Percentiles rank a stretch among this genome's conserved stretches.
phyloP scores from a whole-genome alignment of 1,284 basidiomycete genomes.

The Agaricales sp. region DNA sequence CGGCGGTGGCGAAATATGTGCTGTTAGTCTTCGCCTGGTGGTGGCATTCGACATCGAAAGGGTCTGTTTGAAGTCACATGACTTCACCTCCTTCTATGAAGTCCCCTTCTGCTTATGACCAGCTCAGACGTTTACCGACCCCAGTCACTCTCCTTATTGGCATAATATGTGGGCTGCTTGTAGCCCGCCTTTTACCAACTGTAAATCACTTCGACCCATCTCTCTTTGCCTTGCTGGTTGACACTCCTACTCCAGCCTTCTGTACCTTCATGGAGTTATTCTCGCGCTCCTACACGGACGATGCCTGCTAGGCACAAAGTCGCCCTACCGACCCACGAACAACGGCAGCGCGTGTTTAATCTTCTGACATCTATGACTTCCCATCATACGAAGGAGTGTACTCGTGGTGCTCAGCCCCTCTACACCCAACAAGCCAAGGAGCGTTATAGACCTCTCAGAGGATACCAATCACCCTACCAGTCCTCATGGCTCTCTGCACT shows the following conservation, averaged over 20 bases:
- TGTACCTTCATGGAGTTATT: slow-evolving; percentile 43
- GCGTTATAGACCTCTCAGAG: slow-evolving; percentile 75
- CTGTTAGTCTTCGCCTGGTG: background rate
- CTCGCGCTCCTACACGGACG: slow-evolving; percentile 37
- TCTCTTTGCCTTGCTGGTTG: background rate
- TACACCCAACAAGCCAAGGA: slow-evolving; percentile 80
- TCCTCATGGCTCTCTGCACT: slow-evolving; percentile 56
- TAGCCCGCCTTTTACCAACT: background rate
- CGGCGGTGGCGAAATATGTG: slow-evolving; percentile 6
- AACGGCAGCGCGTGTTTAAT: slow-evolving; percentile 77
- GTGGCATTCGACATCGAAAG: background rate
- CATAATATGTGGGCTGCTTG: slow-evolving; percentile 1
- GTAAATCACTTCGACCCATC: background rate
- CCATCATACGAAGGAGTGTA: slow-evolving; percentile 88
- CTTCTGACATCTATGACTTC: slow-evolving; percentile 79
- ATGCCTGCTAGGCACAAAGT: slow-evolving; percentile 51
- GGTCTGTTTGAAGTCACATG: background rate
- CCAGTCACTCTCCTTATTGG: background rate
- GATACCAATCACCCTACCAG: slow-evolving; percentile 52
- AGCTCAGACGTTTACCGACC: background rate
- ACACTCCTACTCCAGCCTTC: slow-evolving; percentile 15
- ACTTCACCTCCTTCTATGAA: slow-evolving; percentile 2
- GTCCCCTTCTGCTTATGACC: background rate
- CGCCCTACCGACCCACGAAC: slow-evolving; percentile 62
- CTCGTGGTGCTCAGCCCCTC: slow-evolving; percentile 69